Evolutionary conservation across 2,329 filamentous ascomycete genomes (phyloP).

Genomic region (Pyrenochaeta sp.): DNA sequence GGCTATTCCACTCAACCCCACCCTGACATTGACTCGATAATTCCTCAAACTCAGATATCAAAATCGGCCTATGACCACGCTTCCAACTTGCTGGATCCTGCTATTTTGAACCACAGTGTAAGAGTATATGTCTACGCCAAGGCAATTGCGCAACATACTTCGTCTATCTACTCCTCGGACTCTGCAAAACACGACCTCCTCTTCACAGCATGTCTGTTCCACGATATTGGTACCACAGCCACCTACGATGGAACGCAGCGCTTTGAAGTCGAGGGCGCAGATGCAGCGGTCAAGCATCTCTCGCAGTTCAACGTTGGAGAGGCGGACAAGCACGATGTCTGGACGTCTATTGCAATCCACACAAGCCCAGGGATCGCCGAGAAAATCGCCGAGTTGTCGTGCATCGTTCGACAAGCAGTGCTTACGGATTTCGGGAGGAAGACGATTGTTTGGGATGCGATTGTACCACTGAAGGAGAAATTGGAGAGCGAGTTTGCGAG

Average conservation of each 20-base stretch:
- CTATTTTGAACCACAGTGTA: constrained; percentile 74
- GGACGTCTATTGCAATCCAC: constrained; percentile 56
- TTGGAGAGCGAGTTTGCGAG: constrained; percentile 44
- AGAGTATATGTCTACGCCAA: constrained; percentile 71
- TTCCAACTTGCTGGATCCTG: constrained; percentile 55
- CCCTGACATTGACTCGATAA: constrained; percentile 16
- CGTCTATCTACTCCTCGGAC: constrained; percentile 27
- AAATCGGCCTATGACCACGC: constrained; percentile 58
- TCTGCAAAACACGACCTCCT: constrained; percentile 57
- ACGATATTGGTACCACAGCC: constrained; percentile 76
- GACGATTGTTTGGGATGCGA: constrained; percentile 22
- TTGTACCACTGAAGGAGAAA: constrained; percentile 21
- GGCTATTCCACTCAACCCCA: background rate
- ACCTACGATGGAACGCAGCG: constrained; percentile 43
- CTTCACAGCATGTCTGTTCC: constrained; percentile 67
- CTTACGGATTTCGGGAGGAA: constrained; percentile 49
- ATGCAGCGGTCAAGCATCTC: constrained; percentile 49
- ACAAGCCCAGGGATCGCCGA: constrained; percentile 56
- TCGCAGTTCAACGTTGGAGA: constrained; percentile 24
- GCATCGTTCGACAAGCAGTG: constrained; percentile 49
- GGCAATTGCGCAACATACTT: constrained; percentile 33
- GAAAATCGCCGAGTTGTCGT: constrained; percentile 49
- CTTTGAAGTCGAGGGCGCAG: constrained; percentile 57
- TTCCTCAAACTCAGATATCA: constrained; percentile 59
- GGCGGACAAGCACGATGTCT: constrained; percentile 49